Base-by-base conservation (phyloP, 2,329 filamentous ascomycete genomes). In the Didymella keratinophila region DNA sequence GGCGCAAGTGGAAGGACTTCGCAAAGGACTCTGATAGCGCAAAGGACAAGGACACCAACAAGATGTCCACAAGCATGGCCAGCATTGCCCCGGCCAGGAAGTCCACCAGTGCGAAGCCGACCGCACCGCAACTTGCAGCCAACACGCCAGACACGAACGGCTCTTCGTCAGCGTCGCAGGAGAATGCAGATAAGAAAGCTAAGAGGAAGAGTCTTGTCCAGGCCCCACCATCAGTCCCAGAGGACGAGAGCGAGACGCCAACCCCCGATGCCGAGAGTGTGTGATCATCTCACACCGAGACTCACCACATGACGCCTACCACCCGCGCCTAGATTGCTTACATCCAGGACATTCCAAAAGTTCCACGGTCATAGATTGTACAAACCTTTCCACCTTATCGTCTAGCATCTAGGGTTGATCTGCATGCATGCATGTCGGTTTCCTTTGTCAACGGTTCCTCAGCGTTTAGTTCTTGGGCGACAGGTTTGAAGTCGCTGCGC, bases 1-100 rank as follows among this genome's bases (percentile, higher is more conserved):
- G 95, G 95, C 87, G 93, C 54, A 92, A 92, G 77, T 99, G 95
- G 95, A 97, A 97, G 76, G 91, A 95, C 71, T 94, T 91, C 54
- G 73, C 74, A 43, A 69, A 72, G 37, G 69, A 71, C 44, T 73
- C 71, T 7, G 76, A 77, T 34, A 72, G 69, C 43, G 69, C 66
- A 72, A 69, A 74, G 52, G 55, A 79, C 78, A 59, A 67, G 16
- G 68, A 67, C 21, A 75, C 70, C 25, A 72, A 68, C 39, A 77
- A 76, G 52, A 65, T 76, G 32, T 71, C 72, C 4, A 69, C 69
- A 9, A 73, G 71, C 60, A 75, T 70, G 46, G 61, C 65, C 14
- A 73, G 62, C 60, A 71, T 73, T 41, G 72, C 72, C 21, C 69
- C 72, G 3, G 66, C 63, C 34, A 69, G 64, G 20, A 71, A 67